Conservation (phyloP, 75 land plant genomes). For the Sequoia sempervirens region DNA sequence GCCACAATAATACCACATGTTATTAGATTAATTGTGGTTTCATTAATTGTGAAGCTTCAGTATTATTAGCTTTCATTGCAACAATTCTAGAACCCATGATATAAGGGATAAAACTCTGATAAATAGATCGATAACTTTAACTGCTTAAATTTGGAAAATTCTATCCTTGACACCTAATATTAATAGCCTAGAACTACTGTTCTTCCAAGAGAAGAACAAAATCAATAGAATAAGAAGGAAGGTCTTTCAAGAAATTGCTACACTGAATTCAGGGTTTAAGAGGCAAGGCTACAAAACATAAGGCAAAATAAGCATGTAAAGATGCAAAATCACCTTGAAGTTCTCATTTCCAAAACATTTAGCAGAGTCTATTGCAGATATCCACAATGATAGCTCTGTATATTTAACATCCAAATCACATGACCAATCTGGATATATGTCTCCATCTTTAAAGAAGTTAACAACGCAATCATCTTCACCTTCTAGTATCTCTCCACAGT, state of each 20-base stretch:
- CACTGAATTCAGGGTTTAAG: neutral
- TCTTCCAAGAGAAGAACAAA: neutral
- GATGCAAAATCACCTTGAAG: constrained; percentile 26
- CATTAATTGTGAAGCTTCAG: neutral
- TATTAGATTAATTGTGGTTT: neutral
- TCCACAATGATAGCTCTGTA: constrained; percentile 36
- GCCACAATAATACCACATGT: neutral
- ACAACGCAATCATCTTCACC: constrained; percentile 41
- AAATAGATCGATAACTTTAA: neutral
- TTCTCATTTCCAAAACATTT: constrained; percentile 37
- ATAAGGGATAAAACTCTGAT: neutral
- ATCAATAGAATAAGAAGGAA: neutral
- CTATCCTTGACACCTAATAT: neutral
- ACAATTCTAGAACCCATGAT: neutral
- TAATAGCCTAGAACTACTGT: neutral
- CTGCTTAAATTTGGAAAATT: neutral
- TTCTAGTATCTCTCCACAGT: constrained; percentile 42
- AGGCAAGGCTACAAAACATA: neutral
- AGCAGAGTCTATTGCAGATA: constrained; percentile 40
- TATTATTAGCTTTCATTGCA: neutral
- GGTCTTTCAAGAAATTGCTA: neutral
- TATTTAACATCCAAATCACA: constrained; percentile 34
- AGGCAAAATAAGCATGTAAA: neutral
- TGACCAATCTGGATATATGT: constrained; percentile 45
- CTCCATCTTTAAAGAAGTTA: constrained; percentile 42